Evolutionary conservation across 1,284 basidiomycete genomes (phyloP).

Genomic region (Boletus hoseneyae): DNA sequence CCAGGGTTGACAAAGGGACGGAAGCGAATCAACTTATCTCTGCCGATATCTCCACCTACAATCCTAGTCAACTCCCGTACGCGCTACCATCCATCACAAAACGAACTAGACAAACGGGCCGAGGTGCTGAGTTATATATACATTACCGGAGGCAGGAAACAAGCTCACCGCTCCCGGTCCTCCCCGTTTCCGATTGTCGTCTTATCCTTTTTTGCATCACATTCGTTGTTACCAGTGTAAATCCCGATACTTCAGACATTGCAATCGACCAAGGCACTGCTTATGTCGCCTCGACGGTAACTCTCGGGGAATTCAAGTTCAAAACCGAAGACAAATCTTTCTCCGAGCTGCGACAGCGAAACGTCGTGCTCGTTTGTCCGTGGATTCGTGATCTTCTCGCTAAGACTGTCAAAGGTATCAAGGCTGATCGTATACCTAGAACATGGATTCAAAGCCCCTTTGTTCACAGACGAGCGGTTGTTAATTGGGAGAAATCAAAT

Average conservation of each 20-base stretch:
- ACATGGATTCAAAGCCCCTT: slow-evolving; percentile 11
- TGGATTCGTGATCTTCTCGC: slow-evolving; percentile 12
- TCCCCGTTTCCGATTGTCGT: slow-evolving; percentile 2
- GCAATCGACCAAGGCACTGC: too few relatives aligned
- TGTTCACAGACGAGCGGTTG: slow-evolving; percentile 9
- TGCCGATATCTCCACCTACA: slow-evolving; percentile 7
- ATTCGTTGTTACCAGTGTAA: slow-evolving; percentile 1
- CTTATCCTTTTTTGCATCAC: slow-evolving; percentile 14
- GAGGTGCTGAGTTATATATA: too few relatives aligned
- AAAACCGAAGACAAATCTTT: neutral
- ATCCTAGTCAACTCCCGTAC: slow-evolving; percentile 1
- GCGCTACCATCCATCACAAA: too few relatives aligned
- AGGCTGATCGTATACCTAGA: slow-evolving; percentile 10
- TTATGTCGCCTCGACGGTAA: neutral
- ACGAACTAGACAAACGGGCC: too few relatives aligned
- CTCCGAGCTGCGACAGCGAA: neutral
- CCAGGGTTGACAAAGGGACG: too few relatives aligned
- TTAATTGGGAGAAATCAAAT: slow-evolving; percentile 6
- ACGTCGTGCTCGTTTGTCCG: slow-evolving; percentile 7
- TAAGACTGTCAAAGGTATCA: neutral
- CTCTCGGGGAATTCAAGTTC: slow-evolving; percentile 8
- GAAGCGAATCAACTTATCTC: too few relatives aligned
- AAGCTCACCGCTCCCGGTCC: too few relatives aligned
- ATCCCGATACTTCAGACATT: too few relatives aligned
- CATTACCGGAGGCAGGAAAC: too few relatives aligned